Base-by-base conservation (phyloP, 108 stramenopile genomes). In the Fragilaria crotonensis region DNA sequence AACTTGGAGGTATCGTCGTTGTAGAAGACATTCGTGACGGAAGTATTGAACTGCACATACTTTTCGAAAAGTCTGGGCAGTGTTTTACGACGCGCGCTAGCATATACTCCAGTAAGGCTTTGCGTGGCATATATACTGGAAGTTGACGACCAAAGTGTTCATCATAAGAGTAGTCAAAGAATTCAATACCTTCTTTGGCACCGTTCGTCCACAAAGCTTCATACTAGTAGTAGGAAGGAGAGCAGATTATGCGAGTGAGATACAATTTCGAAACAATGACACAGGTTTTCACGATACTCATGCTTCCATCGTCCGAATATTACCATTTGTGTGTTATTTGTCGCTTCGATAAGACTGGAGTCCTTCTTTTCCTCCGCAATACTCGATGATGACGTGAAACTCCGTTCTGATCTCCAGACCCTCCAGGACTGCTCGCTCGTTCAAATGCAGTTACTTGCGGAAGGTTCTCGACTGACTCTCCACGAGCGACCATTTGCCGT, bases 121-220 rank as follows among this genome's bases (percentile, higher is more conserved):
- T 22, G 0, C 84, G 71, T 1, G 79, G 84, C 22, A 81, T 23
- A 33, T 67, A 78, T 18, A 64, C 56, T 1, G 77, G 77, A n/a
- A 47, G 45, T n/a, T 62, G 46, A n/a, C 45, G 19, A 9, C 66
- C 66, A 63, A 72, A 85, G 50, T 85, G 84, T 33, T 84, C 79
- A 20, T 72, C 64, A 49, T 70, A 84, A 0, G 79, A 73, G 51
- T 84, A 76, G 54, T 84, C 83, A 28, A 69, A 57, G 62, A 78
- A 84, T 62, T 84, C 83, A 25, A 77, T 61, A 17, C 20, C 18
- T 18, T 76, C 64, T 33, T 68, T 72, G 2, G 64, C 56, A 21
- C 77, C 79, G 54, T 84, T 84, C 44, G 67, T 76, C 79, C 79
- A 84, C 41, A 80, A 58, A 0, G 54, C 68, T 30, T 72, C 71